Evolutionary conservation across 1,139 yeast genomes (phyloP).

Genomic region (Candida tropicalis): DNA sequence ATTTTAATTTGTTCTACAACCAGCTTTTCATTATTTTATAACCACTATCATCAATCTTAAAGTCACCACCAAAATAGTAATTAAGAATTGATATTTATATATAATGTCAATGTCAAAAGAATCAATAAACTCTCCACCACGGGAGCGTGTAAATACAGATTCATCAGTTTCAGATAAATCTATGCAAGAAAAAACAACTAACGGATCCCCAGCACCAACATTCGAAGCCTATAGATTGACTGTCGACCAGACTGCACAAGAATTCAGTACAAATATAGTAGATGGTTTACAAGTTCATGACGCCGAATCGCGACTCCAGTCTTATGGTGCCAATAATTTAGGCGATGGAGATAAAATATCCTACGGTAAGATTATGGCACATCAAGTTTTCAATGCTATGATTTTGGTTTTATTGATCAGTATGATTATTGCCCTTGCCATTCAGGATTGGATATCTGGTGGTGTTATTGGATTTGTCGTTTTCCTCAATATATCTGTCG

Average conservation of each 20-base stretch:
- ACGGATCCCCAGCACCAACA: neutral
- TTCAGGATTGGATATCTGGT: slow-evolving; percentile 80
- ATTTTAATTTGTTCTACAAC: too few relatives aligned
- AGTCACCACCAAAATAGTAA: too few relatives aligned
- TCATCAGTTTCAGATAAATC: slow-evolving; percentile 13
- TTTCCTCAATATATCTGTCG: slow-evolving; percentile 65
- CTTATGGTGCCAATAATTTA: slow-evolving; percentile 61
- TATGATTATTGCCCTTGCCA: slow-evolving; percentile 75
- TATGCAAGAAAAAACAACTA: neutral
- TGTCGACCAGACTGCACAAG: slow-evolving; percentile 34
- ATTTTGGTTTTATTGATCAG: slow-evolving; percentile 72
- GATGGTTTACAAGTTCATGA: slow-evolving; percentile 49
- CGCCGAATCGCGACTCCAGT: slow-evolving; percentile 26
- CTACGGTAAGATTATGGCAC: slow-evolving; percentile 58
- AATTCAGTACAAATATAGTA: slow-evolving; percentile 40
- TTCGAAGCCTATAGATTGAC: slow-evolving; percentile 37
- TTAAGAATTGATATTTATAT: neutral
- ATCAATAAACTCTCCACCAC: slow-evolving; percentile 4
- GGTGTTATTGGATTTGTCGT: slow-evolving; percentile 81
- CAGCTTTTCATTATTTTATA: too few relatives aligned
- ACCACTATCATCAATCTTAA: too few relatives aligned
- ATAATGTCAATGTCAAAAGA: slow-evolving; percentile 10
- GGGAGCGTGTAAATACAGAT: slow-evolving; percentile 12
- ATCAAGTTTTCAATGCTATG: slow-evolving; percentile 82
- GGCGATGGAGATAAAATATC: slow-evolving; percentile 66